phyloP scores from a whole-genome alignment of 805 yeast genomes.

The Candida sphagnicola region DNA sequence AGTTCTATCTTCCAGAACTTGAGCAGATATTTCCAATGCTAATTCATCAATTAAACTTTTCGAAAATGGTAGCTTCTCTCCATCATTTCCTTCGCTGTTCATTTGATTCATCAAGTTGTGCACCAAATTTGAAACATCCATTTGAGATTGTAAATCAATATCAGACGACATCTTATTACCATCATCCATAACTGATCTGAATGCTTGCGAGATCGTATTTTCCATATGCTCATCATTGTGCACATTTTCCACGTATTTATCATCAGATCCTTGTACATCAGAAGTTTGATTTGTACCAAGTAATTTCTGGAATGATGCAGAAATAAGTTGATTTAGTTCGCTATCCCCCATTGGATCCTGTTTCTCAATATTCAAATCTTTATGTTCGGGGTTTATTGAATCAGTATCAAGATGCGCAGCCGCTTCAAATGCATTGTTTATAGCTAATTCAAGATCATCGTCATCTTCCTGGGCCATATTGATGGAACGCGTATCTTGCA shows the following conservation, averaged over 20 bases:
- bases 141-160: neutral
- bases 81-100: conserved; percentile 9
- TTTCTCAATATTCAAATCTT: neutral
- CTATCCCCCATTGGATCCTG: conserved; percentile 12
- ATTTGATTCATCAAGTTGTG: conserved; percentile 23
- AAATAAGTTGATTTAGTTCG: conserved; percentile 15
- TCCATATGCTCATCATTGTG: conserved; percentile 13
- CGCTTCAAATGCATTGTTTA: conserved; percentile 35
- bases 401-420: too few species aligned
- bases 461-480: conserved; percentile 13
- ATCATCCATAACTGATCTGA: conserved; percentile 15
- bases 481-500: neutral
- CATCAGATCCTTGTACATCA: neutral
- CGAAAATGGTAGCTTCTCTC: conserved; percentile 9
- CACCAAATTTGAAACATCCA: conserved; percentile 21
- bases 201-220: conserved; percentile 27
- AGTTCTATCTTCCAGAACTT: conserved; percentile 17
- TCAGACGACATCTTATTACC: neutral
- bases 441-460: conserved; percentile 29
- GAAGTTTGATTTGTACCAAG: neutral
- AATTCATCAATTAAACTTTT: conserved; percentile 24
- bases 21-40: conserved; percentile 26
- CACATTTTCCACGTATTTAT: too few species aligned
- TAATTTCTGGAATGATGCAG: conserved; percentile 18
- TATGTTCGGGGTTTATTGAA: conserved; percentile 3